Evolutionary conservation across 2,329 filamentous ascomycete genomes (phyloP).

Genomic region (Microcera coccophila): DNA sequence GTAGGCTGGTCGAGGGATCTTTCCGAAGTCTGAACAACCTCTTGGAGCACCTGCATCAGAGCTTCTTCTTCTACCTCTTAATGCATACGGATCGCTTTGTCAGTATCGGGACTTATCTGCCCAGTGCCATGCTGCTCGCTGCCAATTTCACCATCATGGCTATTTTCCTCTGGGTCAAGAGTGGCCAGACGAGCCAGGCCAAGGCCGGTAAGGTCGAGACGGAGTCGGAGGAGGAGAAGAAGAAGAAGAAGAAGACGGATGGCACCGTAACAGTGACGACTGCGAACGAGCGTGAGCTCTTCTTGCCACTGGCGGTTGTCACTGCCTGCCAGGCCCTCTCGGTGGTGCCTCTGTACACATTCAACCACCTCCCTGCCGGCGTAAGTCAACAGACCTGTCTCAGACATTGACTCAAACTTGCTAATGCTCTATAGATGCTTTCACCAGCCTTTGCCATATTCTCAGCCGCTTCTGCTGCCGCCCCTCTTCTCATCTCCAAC

Average conservation of each 20-base stretch:
- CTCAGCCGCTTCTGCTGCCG: constrained; percentile 47
- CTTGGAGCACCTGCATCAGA: constrained; percentile 94
- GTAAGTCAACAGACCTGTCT: constrained; percentile 45
- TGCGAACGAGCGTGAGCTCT: constrained; percentile 57
- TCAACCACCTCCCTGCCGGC: constrained; percentile 66
- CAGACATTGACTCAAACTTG: neutral
- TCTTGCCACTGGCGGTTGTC: constrained; percentile 71
- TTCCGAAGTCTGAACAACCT: constrained; percentile 95
- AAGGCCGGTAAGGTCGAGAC: constrained; percentile 6
- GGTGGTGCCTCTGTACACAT: constrained; percentile 76
- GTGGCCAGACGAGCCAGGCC: constrained; percentile 53
- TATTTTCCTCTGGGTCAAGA: constrained; percentile 89
- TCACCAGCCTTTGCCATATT: constrained; percentile 57
- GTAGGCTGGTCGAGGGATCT: constrained; percentile 81
- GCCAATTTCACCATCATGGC: constrained; percentile 95
- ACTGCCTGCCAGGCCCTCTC: constrained; percentile 70
- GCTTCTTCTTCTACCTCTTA: constrained; percentile 97
- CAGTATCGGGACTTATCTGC: constrained; percentile 95
- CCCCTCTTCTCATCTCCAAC: constrained; percentile 56
- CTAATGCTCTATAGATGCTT: constrained; percentile 47
- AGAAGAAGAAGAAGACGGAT: constrained; percentile 22
- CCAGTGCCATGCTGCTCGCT: constrained; percentile 94
- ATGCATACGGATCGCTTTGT: constrained; percentile 92
- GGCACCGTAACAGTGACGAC: constrained; percentile 27
- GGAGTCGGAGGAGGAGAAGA: constrained; percentile 13